Evolutionary conservation across 2,329 filamentous ascomycete species (phyloP).

Genomic region (Trichophyton mentagrophytes): DNA sequence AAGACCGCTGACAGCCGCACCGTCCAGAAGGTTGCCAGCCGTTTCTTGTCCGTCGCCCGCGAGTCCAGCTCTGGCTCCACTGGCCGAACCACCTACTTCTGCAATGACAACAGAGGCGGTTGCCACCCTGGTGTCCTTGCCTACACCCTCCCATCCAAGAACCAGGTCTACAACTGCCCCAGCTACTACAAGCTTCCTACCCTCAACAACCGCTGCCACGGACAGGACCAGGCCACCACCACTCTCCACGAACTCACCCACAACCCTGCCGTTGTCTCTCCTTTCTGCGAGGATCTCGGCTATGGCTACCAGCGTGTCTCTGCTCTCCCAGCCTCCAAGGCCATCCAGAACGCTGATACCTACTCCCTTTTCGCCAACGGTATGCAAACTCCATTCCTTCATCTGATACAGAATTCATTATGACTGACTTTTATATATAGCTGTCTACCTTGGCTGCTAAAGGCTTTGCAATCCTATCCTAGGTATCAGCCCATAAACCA

Average conservation of each 20-base stretch:
- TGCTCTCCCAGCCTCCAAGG: conserved; percentile 37
- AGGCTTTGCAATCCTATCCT: neutral
- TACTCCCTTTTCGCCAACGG: conserved; percentile 45
- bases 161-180: conserved; percentile 50
- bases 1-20: conserved; percentile 40
- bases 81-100: conserved; percentile 44
- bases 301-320: conserved; percentile 44
- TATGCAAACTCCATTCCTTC: conserved; percentile 11
- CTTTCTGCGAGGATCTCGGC: conserved; percentile 47
- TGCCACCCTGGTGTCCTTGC: conserved; percentile 45
- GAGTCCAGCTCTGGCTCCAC: conserved; percentile 43
- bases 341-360: conserved; percentile 53
- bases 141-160: conserved; percentile 45
- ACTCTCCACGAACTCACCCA: conserved; percentile 56
- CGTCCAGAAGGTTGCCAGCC: conserved; percentile 39
- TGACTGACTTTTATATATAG: neutral
- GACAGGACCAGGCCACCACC: conserved; percentile 53
- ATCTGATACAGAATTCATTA: neutral
- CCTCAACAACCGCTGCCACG: conserved; percentile 43
- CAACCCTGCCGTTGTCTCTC: conserved; percentile 38
- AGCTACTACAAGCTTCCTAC: conserved; percentile 44
- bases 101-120: conserved; percentile 44
- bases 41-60: conserved; percentile 40
- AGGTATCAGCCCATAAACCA: neutral
- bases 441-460: conserved; percentile 5